Conservation (phyloP, 306 rosid species). For the Casuarina cunninghamiana region DNA sequence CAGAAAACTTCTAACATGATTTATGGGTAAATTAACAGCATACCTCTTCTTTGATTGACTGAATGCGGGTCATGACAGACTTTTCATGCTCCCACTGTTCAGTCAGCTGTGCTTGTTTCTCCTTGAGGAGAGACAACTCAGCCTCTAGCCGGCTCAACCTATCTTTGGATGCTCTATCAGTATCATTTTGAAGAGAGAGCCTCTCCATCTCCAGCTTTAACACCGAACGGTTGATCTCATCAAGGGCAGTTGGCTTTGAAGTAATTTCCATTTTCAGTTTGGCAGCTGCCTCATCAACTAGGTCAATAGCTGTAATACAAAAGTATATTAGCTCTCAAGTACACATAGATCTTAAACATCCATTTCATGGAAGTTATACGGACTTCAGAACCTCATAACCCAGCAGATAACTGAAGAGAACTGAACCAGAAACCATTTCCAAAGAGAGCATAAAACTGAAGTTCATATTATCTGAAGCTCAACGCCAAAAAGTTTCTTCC, state of each 20-base stretch:
- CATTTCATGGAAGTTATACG: not conserved
- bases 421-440: not conserved
- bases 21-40: constrained; percentile 2
- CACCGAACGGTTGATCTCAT: constrained; percentile 95
- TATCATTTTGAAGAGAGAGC: constrained; percentile 84
- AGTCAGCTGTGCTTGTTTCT: constrained; percentile 69
- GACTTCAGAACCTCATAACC: constrained; percentile 1
- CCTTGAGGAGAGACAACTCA: constrained; percentile 83
- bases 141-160: constrained; percentile 86
- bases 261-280: constrained; percentile 98
- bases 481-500: not conserved
- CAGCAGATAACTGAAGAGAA: not conserved
- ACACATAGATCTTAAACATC: not conserved
- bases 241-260: constrained; percentile 92
- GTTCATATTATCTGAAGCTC: not conserved
- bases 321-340: constrained; percentile 16
- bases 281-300: constrained; percentile 99
- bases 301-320: constrained; percentile 78
- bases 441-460: not conserved
- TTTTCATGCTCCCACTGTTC: constrained; percentile 98
- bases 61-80: constrained; percentile 93
- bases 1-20: constrained; percentile 7
- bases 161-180: constrained; percentile 89
- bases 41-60: constrained; percentile 98
- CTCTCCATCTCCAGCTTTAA: constrained; percentile 98